Evolutionary conservation across 2,329 filamentous ascomycete species (phyloP).

Genomic region (Ceratocystis papillata): DNA sequence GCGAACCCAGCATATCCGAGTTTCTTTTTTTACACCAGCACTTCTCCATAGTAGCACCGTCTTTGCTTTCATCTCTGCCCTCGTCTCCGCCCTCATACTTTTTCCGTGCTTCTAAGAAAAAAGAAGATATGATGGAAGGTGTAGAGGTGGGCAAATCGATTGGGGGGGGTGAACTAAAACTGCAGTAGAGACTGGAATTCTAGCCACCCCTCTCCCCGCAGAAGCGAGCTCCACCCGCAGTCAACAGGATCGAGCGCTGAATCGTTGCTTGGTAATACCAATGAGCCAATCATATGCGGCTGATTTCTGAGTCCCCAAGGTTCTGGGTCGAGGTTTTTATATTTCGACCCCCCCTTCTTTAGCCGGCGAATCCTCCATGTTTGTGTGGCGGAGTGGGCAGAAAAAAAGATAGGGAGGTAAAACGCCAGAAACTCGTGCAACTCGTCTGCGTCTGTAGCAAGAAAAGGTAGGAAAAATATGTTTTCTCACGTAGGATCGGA

Average conservation of each 20-base stretch:
- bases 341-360: conserved; percentile 10
- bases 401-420: conserved; percentile 9
- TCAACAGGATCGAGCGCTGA: conserved; percentile 15
- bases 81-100: background rate
- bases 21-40: background rate
- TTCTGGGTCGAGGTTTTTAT: conserved; percentile 12
- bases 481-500: background rate
- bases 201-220: conserved; percentile 6
- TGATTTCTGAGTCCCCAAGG: conserved; percentile 13
- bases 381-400: conserved; percentile 13
- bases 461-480: background rate
- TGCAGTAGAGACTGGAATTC: background rate
- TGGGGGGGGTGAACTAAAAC: background rate
- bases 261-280: background rate
- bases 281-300: conserved; percentile 7
- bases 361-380: conserved; percentile 12
- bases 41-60: background rate
- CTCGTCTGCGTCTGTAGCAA: conserved; percentile 3
- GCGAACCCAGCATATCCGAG: background rate
- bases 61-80: background rate
- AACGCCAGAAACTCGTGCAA: conserved; percentile 13
- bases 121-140: background rate
- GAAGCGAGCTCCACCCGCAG: conserved; percentile 1
- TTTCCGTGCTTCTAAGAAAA: background rate
- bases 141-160: background rate